A percentile compares a stretch with the other conserved stretches of the same genome.
Evolutionary conservation across 2,329 filamentous ascomycete genomes (phyloP).

Genomic region (Verticillium albo-atrum): DNA sequence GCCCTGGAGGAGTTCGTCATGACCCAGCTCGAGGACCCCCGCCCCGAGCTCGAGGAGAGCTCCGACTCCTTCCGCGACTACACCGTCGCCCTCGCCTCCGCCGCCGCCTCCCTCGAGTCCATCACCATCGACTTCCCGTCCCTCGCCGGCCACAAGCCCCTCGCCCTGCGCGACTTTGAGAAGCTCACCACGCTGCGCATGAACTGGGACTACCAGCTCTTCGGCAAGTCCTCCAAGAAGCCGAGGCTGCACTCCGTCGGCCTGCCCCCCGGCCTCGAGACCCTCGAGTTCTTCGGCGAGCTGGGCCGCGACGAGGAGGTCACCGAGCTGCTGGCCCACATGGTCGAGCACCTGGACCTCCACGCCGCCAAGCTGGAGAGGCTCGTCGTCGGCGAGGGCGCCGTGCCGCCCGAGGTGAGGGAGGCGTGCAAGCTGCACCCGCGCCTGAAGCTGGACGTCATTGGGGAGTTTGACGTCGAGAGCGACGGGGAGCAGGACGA

Average conservation of each 20-base stretch:
- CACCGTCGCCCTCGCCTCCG: slow-evolving; percentile 36
- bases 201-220: slow-evolving; percentile 45
- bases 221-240: slow-evolving; percentile 37
- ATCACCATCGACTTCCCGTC: slow-evolving; percentile 40
- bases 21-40: slow-evolving; percentile 34
- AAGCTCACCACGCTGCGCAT: slow-evolving; percentile 34
- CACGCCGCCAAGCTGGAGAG: slow-evolving; percentile 30
- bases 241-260: slow-evolving; percentile 42
- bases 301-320: slow-evolving; percentile 43
- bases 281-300: slow-evolving; percentile 39
- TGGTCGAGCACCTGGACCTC: slow-evolving; percentile 31
- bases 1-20: slow-evolving; percentile 41
- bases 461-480: slow-evolving; percentile 19
- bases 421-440: slow-evolving; percentile 27
- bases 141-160: slow-evolving; percentile 31
- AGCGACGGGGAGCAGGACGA: not conserved
- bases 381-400: slow-evolving; percentile 31
- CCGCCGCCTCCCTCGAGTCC: slow-evolving; percentile 35
- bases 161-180: slow-evolving; percentile 39
- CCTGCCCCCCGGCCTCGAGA: slow-evolving; percentile 39
- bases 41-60: slow-evolving; percentile 39
- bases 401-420: slow-evolving; percentile 26
- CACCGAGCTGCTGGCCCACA: slow-evolving; percentile 36
- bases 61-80: slow-evolving; percentile 43
- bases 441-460: slow-evolving; percentile 26